Evolutionary conservation across 495 filamentous ascomycete species (phyloP).

Genomic region (Penicillium paradoxum): DNA sequence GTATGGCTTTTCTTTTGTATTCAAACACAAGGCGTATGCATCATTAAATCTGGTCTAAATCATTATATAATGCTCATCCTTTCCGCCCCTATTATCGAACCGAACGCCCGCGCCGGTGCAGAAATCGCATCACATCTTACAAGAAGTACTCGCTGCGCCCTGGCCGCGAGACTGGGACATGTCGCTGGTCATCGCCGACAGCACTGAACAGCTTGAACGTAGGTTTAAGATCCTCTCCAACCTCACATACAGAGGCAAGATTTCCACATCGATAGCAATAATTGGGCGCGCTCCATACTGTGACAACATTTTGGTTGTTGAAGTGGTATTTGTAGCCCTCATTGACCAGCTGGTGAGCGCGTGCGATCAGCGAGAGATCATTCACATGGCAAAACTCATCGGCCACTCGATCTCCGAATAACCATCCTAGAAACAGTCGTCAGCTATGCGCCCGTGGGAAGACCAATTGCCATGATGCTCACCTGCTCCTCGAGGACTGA

Average conservation of each 20-base stretch:
- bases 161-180: constrained; percentile 74
- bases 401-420: constrained; percentile 95
- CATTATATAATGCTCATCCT: constrained; percentile 38
- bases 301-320: constrained; percentile 92
- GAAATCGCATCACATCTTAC: constrained; percentile 46
- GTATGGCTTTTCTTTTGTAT: not conserved
- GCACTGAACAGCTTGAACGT: constrained; percentile 93
- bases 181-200: constrained; percentile 85
- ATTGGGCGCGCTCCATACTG: constrained; percentile 97
- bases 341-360: constrained; percentile 95
- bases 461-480: constrained; percentile 5
- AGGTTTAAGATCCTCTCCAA: constrained; percentile 76
- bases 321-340: constrained; percentile 99
- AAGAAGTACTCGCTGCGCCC: constrained; percentile 93
- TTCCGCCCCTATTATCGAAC: constrained; percentile 13
- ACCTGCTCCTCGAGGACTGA: constrained; percentile 86
- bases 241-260: constrained; percentile 93
- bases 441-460: not conserved
- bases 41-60: constrained; percentile 32
- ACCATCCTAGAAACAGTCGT: constrained; percentile 59
- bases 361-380: constrained; percentile 85
- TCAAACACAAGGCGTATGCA: constrained; percentile 10
- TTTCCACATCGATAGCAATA: constrained; percentile 99
- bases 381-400: constrained; percentile 99
- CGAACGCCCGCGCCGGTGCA: constrained; percentile 43